Evolutionary conservation across 2,329 filamentous ascomycete species (phyloP), one percentile per base, ranked within the genome.

Genomic region (Neonectria sp.): DNA sequence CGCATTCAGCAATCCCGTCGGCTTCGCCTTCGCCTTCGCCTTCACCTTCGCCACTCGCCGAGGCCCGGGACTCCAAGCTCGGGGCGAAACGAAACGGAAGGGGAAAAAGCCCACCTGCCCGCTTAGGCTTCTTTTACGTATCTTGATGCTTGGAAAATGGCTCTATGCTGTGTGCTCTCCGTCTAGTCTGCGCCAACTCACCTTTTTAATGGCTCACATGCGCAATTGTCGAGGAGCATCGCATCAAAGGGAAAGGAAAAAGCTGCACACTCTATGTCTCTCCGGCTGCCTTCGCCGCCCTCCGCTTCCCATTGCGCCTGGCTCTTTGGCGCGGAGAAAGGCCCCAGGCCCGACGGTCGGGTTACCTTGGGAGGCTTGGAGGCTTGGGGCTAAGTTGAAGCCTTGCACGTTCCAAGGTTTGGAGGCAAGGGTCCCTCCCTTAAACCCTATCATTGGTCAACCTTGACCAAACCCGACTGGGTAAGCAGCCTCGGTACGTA

Each of bases 301-400:
- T 55, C 37, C 21, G 21, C 15, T 29, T 24, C 49, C 8, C 29
- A 13, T 29, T 11, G 37, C 52, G 59, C 59, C 49, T 55, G 37
- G 43, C n/a, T 46, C 37, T 37, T 55, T 49, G 58, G 53, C 53
- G 66, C 64, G 72, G 72, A 71, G 57, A 33, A 58, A n/a, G 46
- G 35, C 57, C 65, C 70, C 56, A 59, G 59, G 51, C 52, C 68
- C 65, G 59, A 71, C 63, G 48, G 62, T 62, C 57, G 72, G 61
- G 63, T 31, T 53, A 21, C 29, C 21, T 31, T 53, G 27, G 49
- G 9, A 29, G 31, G 29, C 17, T 15, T 15, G 24, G 37, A 43
- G 37, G 37, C 17, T 43, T 43, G 15, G 17, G 15, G 55, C 46
- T 49, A 25, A 6, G 17, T 29, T 17, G 13, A 15, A 37, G 13